phyloP scores from a whole-genome alignment of 345 rosid genomes.

The Physaria fendleri region DNA sequence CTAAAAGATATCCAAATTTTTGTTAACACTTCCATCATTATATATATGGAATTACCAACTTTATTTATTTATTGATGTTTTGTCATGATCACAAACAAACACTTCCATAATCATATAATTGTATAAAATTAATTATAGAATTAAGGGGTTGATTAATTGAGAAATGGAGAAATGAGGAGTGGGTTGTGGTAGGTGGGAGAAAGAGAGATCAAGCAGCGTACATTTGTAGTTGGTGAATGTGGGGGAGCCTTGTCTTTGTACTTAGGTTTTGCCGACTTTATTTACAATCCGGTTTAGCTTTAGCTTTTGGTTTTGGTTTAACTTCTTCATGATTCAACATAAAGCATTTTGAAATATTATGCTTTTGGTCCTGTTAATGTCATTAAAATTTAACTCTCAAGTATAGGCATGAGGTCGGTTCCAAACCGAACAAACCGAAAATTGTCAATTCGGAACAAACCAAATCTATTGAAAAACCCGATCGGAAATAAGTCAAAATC shows the following conservation, averaged over 20 bases:
- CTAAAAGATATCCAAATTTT: too few species aligned
- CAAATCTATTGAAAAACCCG: too few species aligned
- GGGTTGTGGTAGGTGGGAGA: slow-evolving; percentile 29
- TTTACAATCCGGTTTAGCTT: slow-evolving; percentile 10
- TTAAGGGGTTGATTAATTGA: neutral
- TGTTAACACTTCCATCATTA: neutral
- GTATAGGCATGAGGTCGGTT: too few species aligned
- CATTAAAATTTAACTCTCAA: neutral
- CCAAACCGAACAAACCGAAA: too few species aligned
- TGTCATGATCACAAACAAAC: neutral
- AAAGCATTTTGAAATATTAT: neutral
- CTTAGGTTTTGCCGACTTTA: slow-evolving; percentile 22
- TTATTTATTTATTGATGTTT: neutral
- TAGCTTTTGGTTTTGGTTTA: slow-evolving; percentile 14
- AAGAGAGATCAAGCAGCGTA: slow-evolving; percentile 17
- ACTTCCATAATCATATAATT: neutral
- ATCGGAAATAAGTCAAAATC: too few species aligned
- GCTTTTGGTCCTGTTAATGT: neutral
- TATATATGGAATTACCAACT: neutral
- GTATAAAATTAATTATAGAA: neutral
- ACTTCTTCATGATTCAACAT: neutral
- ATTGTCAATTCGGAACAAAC: too few species aligned
- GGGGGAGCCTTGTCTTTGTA: slow-evolving; percentile 14
- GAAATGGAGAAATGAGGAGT: slow-evolving; percentile 19
- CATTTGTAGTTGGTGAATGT: slow-evolving; percentile 18